Evolutionary conservation across 2,329 filamentous ascomycete species (phyloP), one percentile per base, ranked within the genome.

Genomic region (Scedosporium aurantiacum): DNA sequence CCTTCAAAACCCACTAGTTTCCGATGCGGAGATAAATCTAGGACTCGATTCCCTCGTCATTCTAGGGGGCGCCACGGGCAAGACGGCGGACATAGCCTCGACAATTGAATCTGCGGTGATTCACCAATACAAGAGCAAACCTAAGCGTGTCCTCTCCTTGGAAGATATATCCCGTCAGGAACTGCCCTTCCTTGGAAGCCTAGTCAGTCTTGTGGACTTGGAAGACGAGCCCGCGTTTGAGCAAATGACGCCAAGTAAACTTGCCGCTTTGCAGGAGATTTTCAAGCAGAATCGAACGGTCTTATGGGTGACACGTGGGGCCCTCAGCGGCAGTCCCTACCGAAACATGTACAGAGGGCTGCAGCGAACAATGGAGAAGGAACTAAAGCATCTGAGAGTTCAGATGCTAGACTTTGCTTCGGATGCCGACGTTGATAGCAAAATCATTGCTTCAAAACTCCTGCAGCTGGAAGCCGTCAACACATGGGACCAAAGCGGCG

Each of bases 181-280:
- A 25, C 21, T 62, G 3, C 65, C 64, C 12, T 18, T 71, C 5
- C 69, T 66, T 16, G 58, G 63, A 2, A 58, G 43, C 14, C 59
- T 65, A 45, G 21, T 65, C 16, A 63, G 62, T 55, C 60, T 65
- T 14, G 58, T 62, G 3, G 63, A 65, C 28, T 32, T 65, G 40
- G 50, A 54, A 27, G 66, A 69, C 12, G 61, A 64, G 37, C 61
- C 65, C 6, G 66, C 74, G 18, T 66, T 73, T 18, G 67, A 68
- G 5, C 70, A 73, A 23, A 68, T 80, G 37, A 63, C 68, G 0
- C 54, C 76, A 70, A 60, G 58, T 4, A 65, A 63, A 1, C 61
- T 68, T 62, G 60, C 64, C 25, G 61, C 61, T 25, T 12, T 68
- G 45, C 65, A 68, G 57, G 32, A 61, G 25, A 23, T 69, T 10